phyloP scores from a whole-genome alignment of 225 moss, liverwort and hornwort genomes.

The Physcomitrellopsis africana region DNA sequence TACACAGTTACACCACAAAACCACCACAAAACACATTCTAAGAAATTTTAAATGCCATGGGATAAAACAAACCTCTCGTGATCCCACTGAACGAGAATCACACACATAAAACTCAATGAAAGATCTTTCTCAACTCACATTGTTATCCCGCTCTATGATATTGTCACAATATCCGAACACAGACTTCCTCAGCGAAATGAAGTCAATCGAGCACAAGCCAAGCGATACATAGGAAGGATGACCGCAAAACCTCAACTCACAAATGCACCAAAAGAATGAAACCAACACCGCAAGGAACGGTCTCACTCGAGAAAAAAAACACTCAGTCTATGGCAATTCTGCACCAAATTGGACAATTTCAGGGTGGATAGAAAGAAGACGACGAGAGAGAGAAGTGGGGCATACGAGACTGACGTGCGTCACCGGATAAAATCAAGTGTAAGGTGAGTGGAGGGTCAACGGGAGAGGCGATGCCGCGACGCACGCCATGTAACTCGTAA shows the following conservation, averaged over 20 bases:
- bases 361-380: background rate
- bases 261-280: background rate
- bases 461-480: too few relatives aligned
- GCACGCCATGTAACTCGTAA: too few relatives aligned
- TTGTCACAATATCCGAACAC: too few relatives aligned
- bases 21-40: background rate
- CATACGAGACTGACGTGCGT: background rate
- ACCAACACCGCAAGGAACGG: background rate
- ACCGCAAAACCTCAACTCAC: too few relatives aligned
- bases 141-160: too few relatives aligned
- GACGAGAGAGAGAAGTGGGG: background rate
- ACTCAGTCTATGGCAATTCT: constrained; percentile 1
- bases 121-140: background rate
- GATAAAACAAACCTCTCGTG: background rate
- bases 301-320: background rate
- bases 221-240: too few relatives aligned
- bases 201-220: too few relatives aligned
- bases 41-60: background rate
- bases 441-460: too few relatives aligned
- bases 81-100: background rate
- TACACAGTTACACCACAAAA: background rate
- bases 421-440: too few relatives aligned
- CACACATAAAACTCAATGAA: background rate
- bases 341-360: background rate
- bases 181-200: too few relatives aligned